These are phyloP conservation scores for Cryptococcus sp. DNA, from an alignment of 1,284 basidiomycete genomes.

Conservation along the genomic window DNA sequence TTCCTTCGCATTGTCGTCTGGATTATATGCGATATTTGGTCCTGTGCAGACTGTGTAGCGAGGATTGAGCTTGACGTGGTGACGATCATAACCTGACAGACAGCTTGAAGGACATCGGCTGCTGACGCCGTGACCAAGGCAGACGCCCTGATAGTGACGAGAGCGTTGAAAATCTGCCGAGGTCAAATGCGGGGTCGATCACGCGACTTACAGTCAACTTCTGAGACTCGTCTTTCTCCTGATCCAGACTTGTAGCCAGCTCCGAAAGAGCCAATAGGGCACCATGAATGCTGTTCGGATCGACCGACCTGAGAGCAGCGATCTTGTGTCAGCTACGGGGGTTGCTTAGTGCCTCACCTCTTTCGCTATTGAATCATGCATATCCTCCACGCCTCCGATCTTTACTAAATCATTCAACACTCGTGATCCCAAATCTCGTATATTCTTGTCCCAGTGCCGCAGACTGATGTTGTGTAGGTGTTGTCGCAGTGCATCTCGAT, in stretches of 20 bases:
- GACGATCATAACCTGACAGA: constrained; percentile 67
- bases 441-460: constrained; percentile 81
- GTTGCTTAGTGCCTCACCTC: constrained; percentile 24
- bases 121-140: constrained; percentile 64
- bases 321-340: constrained; percentile 49
- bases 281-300: constrained; percentile 73
- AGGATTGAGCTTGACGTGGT: constrained; percentile 55
- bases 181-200: not conserved
- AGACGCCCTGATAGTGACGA: constrained; percentile 55
- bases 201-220: not conserved
- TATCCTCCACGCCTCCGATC: constrained; percentile 39
- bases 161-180: constrained; percentile 29
- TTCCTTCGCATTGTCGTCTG: constrained; percentile 69
- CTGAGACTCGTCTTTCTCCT: no score
- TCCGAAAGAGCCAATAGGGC: constrained; percentile 70
- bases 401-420: constrained; percentile 67
- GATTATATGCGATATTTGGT: constrained; percentile 52
- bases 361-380: constrained; percentile 27
- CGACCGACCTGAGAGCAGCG: constrained; percentile 59
- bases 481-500: constrained; percentile 64
- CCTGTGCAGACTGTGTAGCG: constrained; percentile 26
- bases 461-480: constrained; percentile 72
- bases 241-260: constrained; percentile 50
- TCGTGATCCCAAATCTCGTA: constrained; percentile 75
- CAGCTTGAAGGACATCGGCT: constrained; percentile 66